Percentiles rank a stretch among this genome's conserved stretches.
Conservation (phyloP, 169 alveolate genomes). For the Plasmodium falciparum region DNA sequence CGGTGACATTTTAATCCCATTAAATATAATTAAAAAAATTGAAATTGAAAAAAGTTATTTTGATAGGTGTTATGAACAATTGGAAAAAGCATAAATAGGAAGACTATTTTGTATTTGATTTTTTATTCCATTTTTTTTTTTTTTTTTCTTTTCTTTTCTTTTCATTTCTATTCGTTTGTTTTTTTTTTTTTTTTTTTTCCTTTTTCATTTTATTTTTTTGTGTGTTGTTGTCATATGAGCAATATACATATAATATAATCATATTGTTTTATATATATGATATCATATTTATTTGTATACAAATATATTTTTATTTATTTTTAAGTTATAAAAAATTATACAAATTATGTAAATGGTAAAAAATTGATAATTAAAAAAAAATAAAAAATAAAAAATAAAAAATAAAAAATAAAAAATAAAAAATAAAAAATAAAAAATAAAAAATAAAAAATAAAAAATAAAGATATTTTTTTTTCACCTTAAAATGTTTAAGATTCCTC, state of each 20-base stretch:
- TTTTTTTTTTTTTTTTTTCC: not conserved
- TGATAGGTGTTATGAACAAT: conserved; percentile 47
- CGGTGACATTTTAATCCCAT: conserved; percentile 48
- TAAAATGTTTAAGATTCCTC: conserved; percentile 45
- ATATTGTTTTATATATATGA: not conserved
- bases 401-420: too few species aligned
- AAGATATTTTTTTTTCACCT: not conserved
- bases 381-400: too few species aligned
- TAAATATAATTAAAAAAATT: conserved; percentile 24
- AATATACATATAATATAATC: too few species aligned
- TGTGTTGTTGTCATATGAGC: not conserved
- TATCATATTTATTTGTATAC: not conserved
- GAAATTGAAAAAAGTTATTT: conserved; percentile 58
- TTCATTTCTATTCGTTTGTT: conserved; percentile 13
- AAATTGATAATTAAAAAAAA: too few species aligned
- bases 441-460: too few species aligned
- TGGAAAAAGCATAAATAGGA: conserved; percentile 7
- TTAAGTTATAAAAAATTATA: not conserved
- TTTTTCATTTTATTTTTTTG: not conserved
- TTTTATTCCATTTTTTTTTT: not conserved
- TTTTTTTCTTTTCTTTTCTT: not conserved
- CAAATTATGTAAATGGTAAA: not conserved
- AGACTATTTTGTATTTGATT: not conserved
- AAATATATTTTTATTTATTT: not conserved
- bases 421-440: too few species aligned